Evolutionary conservation across 169 alveolate genomes (phyloP).

Genomic region (Eimeria zaria): DNA sequence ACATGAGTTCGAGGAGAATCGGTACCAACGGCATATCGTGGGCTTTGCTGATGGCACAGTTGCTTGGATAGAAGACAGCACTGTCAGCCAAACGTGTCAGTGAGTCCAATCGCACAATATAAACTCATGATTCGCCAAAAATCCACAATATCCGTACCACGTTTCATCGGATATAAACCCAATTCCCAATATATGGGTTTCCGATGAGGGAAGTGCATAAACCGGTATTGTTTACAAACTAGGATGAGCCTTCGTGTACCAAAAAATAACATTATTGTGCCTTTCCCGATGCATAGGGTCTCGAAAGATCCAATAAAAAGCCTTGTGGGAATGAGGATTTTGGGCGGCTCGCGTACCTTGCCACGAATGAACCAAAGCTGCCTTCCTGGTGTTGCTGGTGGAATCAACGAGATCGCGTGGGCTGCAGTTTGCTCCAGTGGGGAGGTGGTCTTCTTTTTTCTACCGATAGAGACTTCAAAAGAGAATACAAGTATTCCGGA

Average conservation of each 20-base stretch:
- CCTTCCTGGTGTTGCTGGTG: neutral
- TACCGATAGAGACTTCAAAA: neutral
- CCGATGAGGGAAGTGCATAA: neutral
- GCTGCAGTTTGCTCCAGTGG: conserved; percentile 75
- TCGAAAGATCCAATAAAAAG: conserved; percentile 9
- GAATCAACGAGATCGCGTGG: neutral
- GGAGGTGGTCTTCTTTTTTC: conserved; percentile 14
- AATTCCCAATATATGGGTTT: neutral
- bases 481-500: neutral
- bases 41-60: conserved; percentile 55
- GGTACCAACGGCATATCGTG: neutral
- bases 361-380: neutral
- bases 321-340: conserved; percentile 18
- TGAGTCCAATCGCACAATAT: neutral
- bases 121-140: neutral
- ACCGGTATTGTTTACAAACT: neutral
- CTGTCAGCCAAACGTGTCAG: conserved; percentile 6
- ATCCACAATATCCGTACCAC: neutral
- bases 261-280: neutral
- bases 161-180: neutral
- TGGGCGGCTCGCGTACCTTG: neutral
- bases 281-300: neutral
- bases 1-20: neutral
- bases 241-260: neutral
- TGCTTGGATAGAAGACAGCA: conserved; percentile 20